Base-by-base conservation (phyloP, 176 grass and related monocot genomes). In the sorghum (Sorghum bicolor) region DNA sequence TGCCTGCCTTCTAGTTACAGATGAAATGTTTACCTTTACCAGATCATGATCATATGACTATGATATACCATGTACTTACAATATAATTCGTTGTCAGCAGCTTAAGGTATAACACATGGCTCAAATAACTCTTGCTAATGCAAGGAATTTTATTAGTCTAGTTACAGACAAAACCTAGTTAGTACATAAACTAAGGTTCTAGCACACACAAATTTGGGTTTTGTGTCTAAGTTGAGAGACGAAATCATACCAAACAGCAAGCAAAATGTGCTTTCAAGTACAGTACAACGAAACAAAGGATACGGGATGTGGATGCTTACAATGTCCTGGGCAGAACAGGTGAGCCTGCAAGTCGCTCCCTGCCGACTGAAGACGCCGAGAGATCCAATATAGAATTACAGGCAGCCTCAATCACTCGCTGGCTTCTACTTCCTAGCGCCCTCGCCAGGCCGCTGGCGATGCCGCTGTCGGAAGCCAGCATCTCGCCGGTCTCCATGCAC, bases 331-430 rank as follows among this genome's bases (percentile, higher is more conserved):
- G 77, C 11, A 91, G 78, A 74, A 86, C 43, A 25, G 64, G 76
- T 2, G 92, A 84, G 11, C 43, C 30, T 2, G 81, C 72, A 81
- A 94, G 87, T 8, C 5, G 82, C 17, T 85, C 89, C 78, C 87
- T 82, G 17, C 89, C 84, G 48, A 55, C 34, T 4, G 87, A 67
- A 53, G 89, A 87, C 12, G 77, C 80, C 22, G 89, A 94, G 13
- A 94, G 88, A 47, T 89, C 83, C 88, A 89, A 86, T 76, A 86
- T 32, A 16, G 33, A 67, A 30, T 89, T 78, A 30, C 88, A 89
- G 34, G 73, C 83, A 72, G 72, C 88, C 88, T 82, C 22, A 2
- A 34, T 24, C 1, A 91, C 81, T 75, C 84, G 72, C 40, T 14
- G 61, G 36, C 64, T 87, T 32, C 76, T 64, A 36, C 52, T 82